Conservation (phyloP, 441 rosid species). For the Adansonia gregorii region DNA sequence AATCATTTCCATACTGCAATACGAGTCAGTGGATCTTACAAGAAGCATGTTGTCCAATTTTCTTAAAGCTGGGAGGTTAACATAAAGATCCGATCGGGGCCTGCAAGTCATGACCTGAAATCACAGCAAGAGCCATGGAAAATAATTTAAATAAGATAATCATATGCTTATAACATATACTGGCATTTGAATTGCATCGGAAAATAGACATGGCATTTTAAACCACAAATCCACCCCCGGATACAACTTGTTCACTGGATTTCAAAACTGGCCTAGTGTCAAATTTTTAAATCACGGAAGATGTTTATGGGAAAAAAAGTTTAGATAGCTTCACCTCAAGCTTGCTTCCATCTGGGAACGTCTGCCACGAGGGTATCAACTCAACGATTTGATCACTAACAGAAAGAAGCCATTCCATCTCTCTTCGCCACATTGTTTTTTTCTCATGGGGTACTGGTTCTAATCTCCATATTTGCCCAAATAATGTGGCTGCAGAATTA, state of each 20-base stretch:
- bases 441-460: slow-evolving; percentile 78
- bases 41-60: slow-evolving; percentile 98
- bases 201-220: slow-evolving; percentile 9
- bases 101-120: slow-evolving; percentile 93
- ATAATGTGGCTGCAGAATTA: slow-evolving; percentile 63
- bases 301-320: neutral
- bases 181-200: neutral
- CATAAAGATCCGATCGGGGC: slow-evolving; percentile 86
- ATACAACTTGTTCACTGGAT: neutral
- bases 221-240: neutral
- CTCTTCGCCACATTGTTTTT: slow-evolving; percentile 98
- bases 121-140: slow-evolving; percentile 14
- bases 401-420: slow-evolving; percentile 95
- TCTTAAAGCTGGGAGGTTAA: slow-evolving; percentile 86
- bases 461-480: slow-evolving; percentile 97
- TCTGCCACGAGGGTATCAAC: slow-evolving; percentile 88
- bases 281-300: neutral
- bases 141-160: neutral
- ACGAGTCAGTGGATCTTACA: slow-evolving; percentile 49
- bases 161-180: neutral
- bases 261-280: neutral
- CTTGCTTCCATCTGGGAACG: slow-evolving; percentile 91
- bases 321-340: slow-evolving; percentile 69
- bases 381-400: slow-evolving; percentile 96
- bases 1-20: slow-evolving; percentile 18